Base-by-base conservation (phyloP, 768 basidiomycete species). In the Flagelloscypha sp. region DNA sequence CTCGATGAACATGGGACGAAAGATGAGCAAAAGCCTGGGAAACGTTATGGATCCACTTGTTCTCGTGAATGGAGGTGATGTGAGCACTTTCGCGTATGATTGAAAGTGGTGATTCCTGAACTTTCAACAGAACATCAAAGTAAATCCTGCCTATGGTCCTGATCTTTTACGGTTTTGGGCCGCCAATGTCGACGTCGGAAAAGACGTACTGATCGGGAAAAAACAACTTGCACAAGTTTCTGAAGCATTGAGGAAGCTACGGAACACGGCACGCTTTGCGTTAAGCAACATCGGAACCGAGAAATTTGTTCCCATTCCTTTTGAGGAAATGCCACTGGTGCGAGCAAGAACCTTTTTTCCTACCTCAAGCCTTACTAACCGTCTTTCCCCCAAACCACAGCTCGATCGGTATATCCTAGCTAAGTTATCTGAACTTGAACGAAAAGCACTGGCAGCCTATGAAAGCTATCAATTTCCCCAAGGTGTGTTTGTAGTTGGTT, bases 21-120 rank as follows among this genome's bases (percentile, higher is more conserved):
- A 89, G 62, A 99, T 99, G 94, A 97, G 93, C 74, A 99, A 99
- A 64, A 90, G 86, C 1, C 55, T 86, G 7, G 94, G 94, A 0
- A 99, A 99, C 49, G 79, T 95, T 17, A 57, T 93, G 32, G 87
- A 81, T 48, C 94, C 94, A 0, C 61, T 85, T 64, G 74, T 74
- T 0, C 66, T 98, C 38, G 74, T 95, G 18, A 53, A 78, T 38
- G 94, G 90, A 15, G 82, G 81, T 13, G 57, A 71, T 61, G 89
- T 92, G 44, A 9, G 70, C 58, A 21, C 19, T 19, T 21, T 44
- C 9, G 9, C 27, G n/a, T n/a, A 15, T 35, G 13, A 6, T 20
- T 40, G 4, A n/a, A 12, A 30, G 17, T 24, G 7, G 6, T n/a
- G 11, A 27, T 9, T 30, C 27, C 24, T 45, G 30, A 42, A 38